These are phyloP conservation scores for Polytolypa hystricis DNA, from an alignment of 2,329 filamentous ascomycete genomes.

Conservation along the genomic window DNA sequence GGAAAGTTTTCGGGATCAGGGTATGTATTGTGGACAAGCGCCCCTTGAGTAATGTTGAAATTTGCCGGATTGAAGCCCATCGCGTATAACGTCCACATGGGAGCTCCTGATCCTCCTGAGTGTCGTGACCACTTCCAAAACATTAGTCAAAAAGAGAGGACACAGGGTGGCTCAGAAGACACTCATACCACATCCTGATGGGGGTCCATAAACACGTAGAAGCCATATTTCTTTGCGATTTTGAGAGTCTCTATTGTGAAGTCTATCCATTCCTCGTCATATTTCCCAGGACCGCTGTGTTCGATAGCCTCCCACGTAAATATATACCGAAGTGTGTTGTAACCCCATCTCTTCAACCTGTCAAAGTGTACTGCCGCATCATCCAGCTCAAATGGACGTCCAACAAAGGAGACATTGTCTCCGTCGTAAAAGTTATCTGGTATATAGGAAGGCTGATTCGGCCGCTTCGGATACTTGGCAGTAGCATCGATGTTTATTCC, in stretches of 20 bases:
- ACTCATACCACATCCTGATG: conserved; percentile 77
- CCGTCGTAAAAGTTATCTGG: conserved; percentile 77
- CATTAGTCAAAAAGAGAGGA: conserved; percentile 14
- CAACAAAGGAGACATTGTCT: conserved; percentile 80
- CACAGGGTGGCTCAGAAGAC: neutral
- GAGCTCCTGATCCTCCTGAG: conserved; percentile 86
- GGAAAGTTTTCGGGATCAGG: conserved; percentile 75
- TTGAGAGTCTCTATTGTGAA: conserved; percentile 80
- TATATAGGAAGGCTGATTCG: conserved; percentile 71
- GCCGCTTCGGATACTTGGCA: conserved; percentile 74
- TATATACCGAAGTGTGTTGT: conserved; percentile 91
- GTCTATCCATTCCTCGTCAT: conserved; percentile 87
- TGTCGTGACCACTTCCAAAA: conserved; percentile 71
- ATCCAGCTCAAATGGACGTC: conserved; percentile 69
- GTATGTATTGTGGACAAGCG: conserved; percentile 90
- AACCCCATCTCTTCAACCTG: conserved; percentile 75
- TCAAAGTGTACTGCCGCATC: conserved; percentile 82
- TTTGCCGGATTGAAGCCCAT: conserved; percentile 78
- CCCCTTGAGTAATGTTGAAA: conserved; percentile 79
- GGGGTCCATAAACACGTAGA: conserved; percentile 97
- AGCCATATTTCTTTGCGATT: conserved; percentile 77
- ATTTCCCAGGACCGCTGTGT: conserved; percentile 75
- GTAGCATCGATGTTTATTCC: conserved; percentile 92
- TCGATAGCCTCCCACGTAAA: conserved; percentile 99
- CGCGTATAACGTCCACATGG: conserved; percentile 96